These are phyloP conservation scores for Dendrobium chrysotoxum DNA, from an alignment of 106 monocot species.

Conservation along the genomic window DNA sequence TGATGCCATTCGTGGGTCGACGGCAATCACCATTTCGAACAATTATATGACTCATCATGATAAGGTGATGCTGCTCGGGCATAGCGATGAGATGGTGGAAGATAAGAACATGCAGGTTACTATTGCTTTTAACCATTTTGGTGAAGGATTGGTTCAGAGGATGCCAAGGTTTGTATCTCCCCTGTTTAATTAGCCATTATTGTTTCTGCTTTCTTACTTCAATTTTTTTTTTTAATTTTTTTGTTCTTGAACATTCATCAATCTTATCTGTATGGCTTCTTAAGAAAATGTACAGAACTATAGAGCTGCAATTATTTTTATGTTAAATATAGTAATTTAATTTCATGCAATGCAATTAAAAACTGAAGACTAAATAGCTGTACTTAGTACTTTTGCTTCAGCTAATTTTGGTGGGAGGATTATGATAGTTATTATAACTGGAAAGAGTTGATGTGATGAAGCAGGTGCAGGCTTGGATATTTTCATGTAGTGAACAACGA, in stretches of 20 bases:
- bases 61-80: constrained; percentile 21
- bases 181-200: no score
- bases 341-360: no score
- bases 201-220: no score
- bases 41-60: constrained; percentile 16
- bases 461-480: constrained; percentile 20
- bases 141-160: constrained; percentile 11
- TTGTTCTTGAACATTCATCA: no score
- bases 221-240: no score
- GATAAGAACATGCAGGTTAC: constrained; percentile 21
- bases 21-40: constrained; percentile 21
- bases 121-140: constrained; percentile 12
- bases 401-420: no score
- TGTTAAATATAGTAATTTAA: no score
- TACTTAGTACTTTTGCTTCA: no score
- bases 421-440: neutral
- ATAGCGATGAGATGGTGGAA: constrained; percentile 12
- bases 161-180: constrained; percentile 10
- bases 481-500: constrained; percentile 66
- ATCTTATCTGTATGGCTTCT: no score
- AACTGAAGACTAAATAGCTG: no score
- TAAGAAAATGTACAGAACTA: no score
- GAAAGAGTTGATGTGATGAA: neutral
- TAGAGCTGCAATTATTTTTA: no score
- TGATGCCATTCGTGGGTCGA: constrained; percentile 8